Evolutionary conservation across 2,329 filamentous ascomycete species (phyloP).

Genomic region (Ophiocordyceps sinensis): DNA sequence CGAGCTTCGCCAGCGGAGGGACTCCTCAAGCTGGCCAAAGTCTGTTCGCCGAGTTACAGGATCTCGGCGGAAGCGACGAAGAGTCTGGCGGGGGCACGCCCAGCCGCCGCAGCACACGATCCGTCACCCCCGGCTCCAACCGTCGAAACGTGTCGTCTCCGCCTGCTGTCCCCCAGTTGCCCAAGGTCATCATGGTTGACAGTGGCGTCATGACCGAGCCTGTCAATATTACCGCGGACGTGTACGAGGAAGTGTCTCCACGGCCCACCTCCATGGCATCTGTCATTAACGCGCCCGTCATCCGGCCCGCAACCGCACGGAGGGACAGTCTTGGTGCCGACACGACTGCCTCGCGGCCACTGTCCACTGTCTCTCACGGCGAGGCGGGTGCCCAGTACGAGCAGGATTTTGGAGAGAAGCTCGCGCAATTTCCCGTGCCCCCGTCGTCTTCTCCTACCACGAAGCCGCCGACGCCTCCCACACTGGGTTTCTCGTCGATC

Average conservation of each 20-base stretch:
- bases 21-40: conserved; percentile 52
- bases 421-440: conserved; percentile 40
- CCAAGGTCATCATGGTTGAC: conserved; percentile 43
- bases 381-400: conserved; percentile 39
- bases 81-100: conserved; percentile 48
- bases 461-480: conserved; percentile 16
- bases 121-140: conserved; percentile 32
- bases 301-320: conserved; percentile 12
- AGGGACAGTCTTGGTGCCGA: conserved; percentile 10
- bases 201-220: conserved; percentile 47
- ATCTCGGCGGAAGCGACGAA: conserved; percentile 62
- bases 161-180: conserved; percentile 33
- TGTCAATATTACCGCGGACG: conserved; percentile 21
- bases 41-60: conserved; percentile 79
- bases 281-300: conserved; percentile 16
- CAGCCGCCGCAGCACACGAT: conserved; percentile 32
- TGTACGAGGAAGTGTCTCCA: conserved; percentile 2
- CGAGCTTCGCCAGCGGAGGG: conserved; percentile 37
- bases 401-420: conserved; percentile 32
- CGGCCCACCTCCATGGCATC: conserved; percentile 29
- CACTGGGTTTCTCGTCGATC: conserved; percentile 29
- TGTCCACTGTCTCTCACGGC: conserved; percentile 36
- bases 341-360: conserved; percentile 20
- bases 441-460: conserved; percentile 24
- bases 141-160: conserved; percentile 29